These are phyloP conservation scores for Blastomyces emzantsi DNA, from an alignment of 2,329 filamentous ascomycete genomes.

Conservation along the genomic window DNA sequence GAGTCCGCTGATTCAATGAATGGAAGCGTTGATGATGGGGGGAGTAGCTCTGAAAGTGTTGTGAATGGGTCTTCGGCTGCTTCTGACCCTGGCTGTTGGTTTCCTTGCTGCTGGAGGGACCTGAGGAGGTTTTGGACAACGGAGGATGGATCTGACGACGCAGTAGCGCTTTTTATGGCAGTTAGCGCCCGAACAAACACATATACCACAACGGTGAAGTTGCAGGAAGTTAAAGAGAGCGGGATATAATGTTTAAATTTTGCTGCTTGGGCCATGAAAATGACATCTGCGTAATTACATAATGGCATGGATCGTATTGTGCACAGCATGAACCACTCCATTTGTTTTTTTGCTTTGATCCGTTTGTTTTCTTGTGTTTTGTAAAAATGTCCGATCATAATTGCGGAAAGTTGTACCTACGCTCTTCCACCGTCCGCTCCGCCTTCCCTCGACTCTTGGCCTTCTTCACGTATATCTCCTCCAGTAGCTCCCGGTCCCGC, in stretches of 20 bases:
- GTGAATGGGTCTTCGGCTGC: constrained; percentile 61
- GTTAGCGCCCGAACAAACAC: constrained; percentile 34
- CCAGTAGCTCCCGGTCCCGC: constrained; percentile 81
- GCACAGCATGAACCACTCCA: not conserved
- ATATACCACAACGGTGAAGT: not conserved
- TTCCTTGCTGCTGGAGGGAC: constrained; percentile 59
- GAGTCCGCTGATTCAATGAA: constrained; percentile 59
- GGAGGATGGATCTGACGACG: constrained; percentile 59
- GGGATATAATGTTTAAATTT: constrained; percentile 1
- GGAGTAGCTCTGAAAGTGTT: constrained; percentile 75
- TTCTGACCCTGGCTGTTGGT: constrained; percentile 39
- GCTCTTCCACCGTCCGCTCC: constrained; percentile 96
- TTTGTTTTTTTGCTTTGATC: not conserved
- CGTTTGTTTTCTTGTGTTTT: not conserved
- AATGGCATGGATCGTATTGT: constrained; percentile 15
- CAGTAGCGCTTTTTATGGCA: constrained; percentile 46
- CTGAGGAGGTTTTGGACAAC: constrained; percentile 83
- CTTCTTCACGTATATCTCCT: constrained; percentile 84
- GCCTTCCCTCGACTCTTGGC: constrained; percentile 77
- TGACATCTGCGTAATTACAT: constrained; percentile 1
- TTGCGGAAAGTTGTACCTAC: constrained; percentile 64
- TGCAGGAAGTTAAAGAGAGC: not conserved
- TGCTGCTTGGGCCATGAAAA: not conserved
- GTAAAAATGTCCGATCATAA: constrained; percentile 7
- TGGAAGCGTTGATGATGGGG: constrained; percentile 66